A percentile compares a stretch with the other conserved stretches of the same genome.
Conservation (phyloP, 208 protist species). For the Acanthamoeba sp. region DNA sequence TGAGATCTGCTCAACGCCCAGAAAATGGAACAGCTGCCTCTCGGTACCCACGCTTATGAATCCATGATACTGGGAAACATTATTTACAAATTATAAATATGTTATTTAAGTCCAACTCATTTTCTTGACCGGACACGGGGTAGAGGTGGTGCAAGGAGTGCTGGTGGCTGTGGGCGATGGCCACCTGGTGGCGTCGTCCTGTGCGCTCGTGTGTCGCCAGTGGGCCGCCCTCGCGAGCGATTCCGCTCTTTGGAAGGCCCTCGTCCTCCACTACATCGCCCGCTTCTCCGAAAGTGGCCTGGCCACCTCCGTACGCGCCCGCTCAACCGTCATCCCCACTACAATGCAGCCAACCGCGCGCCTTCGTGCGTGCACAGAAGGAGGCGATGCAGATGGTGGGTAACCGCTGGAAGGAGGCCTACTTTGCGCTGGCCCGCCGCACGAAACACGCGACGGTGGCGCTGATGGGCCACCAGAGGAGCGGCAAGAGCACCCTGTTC, state of each 20-base stretch:
- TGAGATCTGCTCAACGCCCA: too few relatives aligned
- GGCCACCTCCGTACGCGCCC: neutral
- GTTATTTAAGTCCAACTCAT: too few relatives aligned
- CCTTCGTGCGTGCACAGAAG: neutral
- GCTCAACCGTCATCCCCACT: too few relatives aligned
- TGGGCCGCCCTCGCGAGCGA: neutral
- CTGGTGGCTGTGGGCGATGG: neutral
- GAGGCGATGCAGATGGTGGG: neutral
- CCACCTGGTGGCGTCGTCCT: neutral
- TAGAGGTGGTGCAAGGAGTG: neutral
- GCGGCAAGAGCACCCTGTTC: neutral
- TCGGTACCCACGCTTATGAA: too few relatives aligned
- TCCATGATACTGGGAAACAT: too few relatives aligned
- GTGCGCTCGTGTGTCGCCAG: neutral
- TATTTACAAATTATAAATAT: too few relatives aligned
- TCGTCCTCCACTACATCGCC: neutral
- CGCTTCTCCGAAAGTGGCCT: neutral
- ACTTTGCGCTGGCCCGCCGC: neutral
- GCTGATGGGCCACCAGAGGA: neutral
- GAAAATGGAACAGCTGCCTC: too few relatives aligned
- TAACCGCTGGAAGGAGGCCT: constrained; percentile 3
- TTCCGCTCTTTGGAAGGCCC: neutral
- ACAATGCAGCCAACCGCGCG: too few relatives aligned
- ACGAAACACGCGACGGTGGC: neutral
- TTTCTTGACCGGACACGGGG: too few relatives aligned